phyloP scores from a whole-genome alignment of 345 rosid species.

The Brassica incana region DNA sequence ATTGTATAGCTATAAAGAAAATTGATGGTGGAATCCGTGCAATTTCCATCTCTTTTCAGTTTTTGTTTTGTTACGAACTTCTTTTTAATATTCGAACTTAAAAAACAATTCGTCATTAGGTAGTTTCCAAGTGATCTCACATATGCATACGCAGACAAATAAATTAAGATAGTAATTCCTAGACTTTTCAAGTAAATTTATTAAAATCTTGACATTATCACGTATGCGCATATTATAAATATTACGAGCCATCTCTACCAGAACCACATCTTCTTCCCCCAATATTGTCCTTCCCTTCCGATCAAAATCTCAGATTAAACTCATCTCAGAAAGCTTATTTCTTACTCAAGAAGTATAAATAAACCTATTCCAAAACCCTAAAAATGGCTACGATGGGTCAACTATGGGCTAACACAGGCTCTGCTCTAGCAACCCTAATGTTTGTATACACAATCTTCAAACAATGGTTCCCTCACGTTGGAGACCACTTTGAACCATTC shows the following conservation, averaged over 20 bases:
- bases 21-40: background rate
- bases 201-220: background rate
- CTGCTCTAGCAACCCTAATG: constrained; percentile 33
- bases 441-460: constrained; percentile 40
- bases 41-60: constrained; percentile 13
- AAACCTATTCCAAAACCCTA: constrained; percentile 9
- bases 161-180: background rate
- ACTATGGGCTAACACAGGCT: constrained; percentile 37
- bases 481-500: constrained; percentile 23
- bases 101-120: background rate
- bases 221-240: background rate
- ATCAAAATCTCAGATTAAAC: background rate
- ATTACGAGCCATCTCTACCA: background rate
- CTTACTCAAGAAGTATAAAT: background rate
- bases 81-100: background rate
- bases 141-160: background rate
- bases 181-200: background rate
- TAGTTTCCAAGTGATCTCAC: constrained; percentile 15
- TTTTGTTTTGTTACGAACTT: constrained; percentile 10
- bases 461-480: constrained; percentile 40
- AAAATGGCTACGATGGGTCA: constrained; percentile 29
- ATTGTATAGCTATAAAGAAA: background rate
- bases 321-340: background rate
- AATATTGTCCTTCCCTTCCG: background rate
- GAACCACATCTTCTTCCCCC: constrained; percentile 20